Percentiles rank a stretch among this genome's conserved stretches.
Evolutionary conservation across 306 rosid genomes (phyloP).

Genomic region (Dryas octopetala): DNA sequence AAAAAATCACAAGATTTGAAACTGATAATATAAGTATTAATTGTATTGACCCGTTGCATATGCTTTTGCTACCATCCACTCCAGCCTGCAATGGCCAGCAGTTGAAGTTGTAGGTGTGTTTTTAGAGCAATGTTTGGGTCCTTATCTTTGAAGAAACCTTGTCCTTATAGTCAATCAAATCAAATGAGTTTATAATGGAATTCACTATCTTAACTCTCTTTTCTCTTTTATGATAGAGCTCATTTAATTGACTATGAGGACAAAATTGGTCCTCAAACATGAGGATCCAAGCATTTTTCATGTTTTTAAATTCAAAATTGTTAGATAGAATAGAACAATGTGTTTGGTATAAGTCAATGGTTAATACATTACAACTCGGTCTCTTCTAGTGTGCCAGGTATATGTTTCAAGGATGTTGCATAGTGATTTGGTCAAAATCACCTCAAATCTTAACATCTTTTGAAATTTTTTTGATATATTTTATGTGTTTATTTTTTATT

Average conservation of each 20-base stretch:
- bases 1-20: background rate
- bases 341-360: background rate
- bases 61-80: conserved; percentile 17
- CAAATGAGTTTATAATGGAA: no score
- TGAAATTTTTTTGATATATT: no score
- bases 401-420: background rate
- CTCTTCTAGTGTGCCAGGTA: conserved; percentile 1
- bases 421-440: background rate
- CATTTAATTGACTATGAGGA: no score
- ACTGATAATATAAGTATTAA: background rate
- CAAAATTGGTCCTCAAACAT: no score
- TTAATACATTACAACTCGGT: background rate
- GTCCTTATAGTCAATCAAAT: no score
- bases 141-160: no score
- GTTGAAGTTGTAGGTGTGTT: background rate
- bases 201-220: no score
- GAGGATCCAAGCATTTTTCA: no score
- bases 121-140: no score
- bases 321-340: background rate
- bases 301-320: background rate
- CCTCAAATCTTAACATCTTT: no score
- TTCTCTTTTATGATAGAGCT: no score
- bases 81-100: conserved; percentile 20
- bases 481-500: no score
- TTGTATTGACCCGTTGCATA: conserved; percentile 1